Evolutionary conservation across 2,329 filamentous ascomycete species (phyloP).

Genomic region (Cladophialophora psammophila): DNA sequence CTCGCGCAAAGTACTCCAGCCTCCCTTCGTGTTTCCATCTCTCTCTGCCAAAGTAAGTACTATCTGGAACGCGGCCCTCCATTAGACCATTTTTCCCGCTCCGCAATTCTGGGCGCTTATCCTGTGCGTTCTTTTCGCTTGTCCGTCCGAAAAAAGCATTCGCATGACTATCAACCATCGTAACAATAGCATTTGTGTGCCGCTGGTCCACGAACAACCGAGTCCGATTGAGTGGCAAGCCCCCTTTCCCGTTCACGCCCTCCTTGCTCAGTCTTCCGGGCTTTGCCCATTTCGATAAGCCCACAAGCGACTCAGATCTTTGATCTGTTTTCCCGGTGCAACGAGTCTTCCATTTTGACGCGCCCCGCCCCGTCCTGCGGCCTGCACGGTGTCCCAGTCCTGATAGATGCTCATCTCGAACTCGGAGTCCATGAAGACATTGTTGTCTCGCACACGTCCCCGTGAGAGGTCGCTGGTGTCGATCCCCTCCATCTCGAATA

Average conservation of each 20-base stretch:
- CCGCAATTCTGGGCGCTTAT: too few species aligned
- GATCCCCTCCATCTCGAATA: conserved; percentile 48
- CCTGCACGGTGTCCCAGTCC: conserved; percentile 35
- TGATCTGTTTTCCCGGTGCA: conserved; percentile 41
- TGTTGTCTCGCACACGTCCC: conserved; percentile 42
- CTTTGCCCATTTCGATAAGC: conserved; percentile 49
- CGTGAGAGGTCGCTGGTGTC: conserved; percentile 26
- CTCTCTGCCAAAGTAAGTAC: too few species aligned
- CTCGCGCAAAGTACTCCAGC: too few species aligned
- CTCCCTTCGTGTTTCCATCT: too few species aligned
- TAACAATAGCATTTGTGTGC: too few species aligned
- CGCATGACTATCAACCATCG: too few species aligned
- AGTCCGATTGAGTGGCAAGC: too few species aligned
- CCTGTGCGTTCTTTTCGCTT: too few species aligned
- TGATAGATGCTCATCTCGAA: conserved; percentile 35
- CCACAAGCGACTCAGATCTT: conserved; percentile 51
- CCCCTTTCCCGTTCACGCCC: background rate
- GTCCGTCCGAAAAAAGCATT: too few species aligned
- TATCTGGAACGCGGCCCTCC: too few species aligned
- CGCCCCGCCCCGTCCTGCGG: conserved; percentile 16
- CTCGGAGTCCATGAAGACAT: conserved; percentile 48
- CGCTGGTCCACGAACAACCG: background rate
- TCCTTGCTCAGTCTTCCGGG: conserved; percentile 31
- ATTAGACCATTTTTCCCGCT: too few species aligned
- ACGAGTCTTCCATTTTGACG: background rate